Evolutionary conservation across 495 filamentous ascomycete genomes (phyloP), one percentile per base, ranked within the genome.

Genomic region (Aspergillus diversus): DNA sequence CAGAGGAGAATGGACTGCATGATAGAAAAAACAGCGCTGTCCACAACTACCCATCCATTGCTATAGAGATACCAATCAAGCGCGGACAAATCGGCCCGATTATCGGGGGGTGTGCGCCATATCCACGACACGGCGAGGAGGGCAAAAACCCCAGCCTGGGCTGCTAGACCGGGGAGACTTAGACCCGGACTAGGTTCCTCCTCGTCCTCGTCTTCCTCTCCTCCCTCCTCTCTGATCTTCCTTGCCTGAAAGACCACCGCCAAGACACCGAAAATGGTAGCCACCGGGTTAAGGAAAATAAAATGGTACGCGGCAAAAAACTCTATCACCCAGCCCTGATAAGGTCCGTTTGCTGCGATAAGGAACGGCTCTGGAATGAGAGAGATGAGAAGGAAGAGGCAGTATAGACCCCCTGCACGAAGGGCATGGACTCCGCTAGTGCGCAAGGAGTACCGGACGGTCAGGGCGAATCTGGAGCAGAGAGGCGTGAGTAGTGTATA

Each of bases 101-200:
- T 27, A 27, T 27, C 21, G 21, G 21, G 21, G 5, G 32, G 32
- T 15, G n/a, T 55, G 13, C 52, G 52, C 52, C 52, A 55, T 33
- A 55, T 21, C 52, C 52, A 55, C n/a, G 52, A 55, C 32, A 55
- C 52, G 34, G 52, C 32, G 34, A 57, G 13, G 43, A 57, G 54
- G 21, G 35, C 17, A 17, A 49, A 49, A 7, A 17, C 46, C 4
- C 46, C 34, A 43, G 15, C 17, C 34, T 57, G 54, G 32, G 54
- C n/a, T 35, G 34, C 54, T 43, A 57, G 54, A 8, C 54, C 27
- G 11, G 54, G 54, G 42, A 16, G 16, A 31, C 35, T 57, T 16
- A 57, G 17, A 27, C 21, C 21, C 1, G 21, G 21, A 27, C 21
- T 2, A 1, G 1, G 21, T 27, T 27, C 21, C 21, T 27, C 21